These are phyloP conservation scores for Fusarium sp. DNA, from an alignment of 2,329 filamentous ascomycete genomes.

Conservation along the genomic window DNA sequence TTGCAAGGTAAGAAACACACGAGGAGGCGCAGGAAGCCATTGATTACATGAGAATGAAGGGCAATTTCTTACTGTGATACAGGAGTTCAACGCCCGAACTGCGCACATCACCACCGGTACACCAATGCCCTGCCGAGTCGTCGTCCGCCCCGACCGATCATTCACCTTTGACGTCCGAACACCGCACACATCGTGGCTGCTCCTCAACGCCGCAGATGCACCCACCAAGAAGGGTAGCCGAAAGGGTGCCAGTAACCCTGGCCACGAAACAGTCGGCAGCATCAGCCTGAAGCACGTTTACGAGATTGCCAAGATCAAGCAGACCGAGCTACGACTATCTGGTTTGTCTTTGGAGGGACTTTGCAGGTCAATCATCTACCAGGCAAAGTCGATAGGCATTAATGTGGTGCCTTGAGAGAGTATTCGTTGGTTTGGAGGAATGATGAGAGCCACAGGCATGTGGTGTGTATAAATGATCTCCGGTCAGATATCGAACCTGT, in stretches of 20 bases:
- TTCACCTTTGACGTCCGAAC: slow-evolving; percentile 96
- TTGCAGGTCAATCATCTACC: slow-evolving; percentile 79
- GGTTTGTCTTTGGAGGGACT: slow-evolving; percentile 77
- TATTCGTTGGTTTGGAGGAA: slow-evolving; percentile 3
- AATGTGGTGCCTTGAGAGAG: slow-evolving; percentile 70
- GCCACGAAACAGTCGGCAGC: slow-evolving; percentile 82
- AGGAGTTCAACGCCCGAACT: slow-evolving; percentile 98
- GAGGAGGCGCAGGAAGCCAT: neutral
- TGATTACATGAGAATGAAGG: neutral
- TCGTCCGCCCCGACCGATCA: slow-evolving; percentile 90
- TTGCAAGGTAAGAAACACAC: slow-evolving; percentile 80
- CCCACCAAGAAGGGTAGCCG: slow-evolving; percentile 80
- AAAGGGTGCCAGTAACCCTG: slow-evolving; percentile 81
- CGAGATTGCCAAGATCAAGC: slow-evolving; percentile 98
- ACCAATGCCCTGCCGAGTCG: slow-evolving; percentile 90
- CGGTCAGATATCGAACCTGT: slow-evolving; percentile 35
- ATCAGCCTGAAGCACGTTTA: slow-evolving; percentile 96
- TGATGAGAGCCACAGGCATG: slow-evolving; percentile 12
- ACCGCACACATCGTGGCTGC: slow-evolving; percentile 90
- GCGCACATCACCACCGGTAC: slow-evolving; percentile 85
- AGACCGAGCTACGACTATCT: slow-evolving; percentile 78
- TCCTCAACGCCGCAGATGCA: slow-evolving; percentile 85
- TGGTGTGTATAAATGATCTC: slow-evolving; percentile 31
- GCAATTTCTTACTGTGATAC: slow-evolving; percentile 31
- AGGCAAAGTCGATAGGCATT: slow-evolving; percentile 81